Evolutionary conservation across 1,284 basidiomycete species (phyloP), one percentile per base, ranked within the genome.

Genomic region (Microbotryum silenes-acaulis): DNA sequence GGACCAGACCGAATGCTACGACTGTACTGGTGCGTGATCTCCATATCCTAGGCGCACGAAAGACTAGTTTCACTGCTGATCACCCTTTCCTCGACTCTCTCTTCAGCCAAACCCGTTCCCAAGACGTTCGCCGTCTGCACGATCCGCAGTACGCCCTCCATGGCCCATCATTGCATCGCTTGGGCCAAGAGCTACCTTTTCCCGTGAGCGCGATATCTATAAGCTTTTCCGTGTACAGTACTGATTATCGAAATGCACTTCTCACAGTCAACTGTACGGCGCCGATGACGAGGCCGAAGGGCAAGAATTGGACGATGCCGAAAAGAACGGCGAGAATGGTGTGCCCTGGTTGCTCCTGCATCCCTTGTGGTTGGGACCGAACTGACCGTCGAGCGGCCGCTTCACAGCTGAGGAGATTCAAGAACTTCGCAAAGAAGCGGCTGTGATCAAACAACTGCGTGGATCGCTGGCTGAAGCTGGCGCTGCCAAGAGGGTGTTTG

Each of bases 111-210:
- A 75, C 86, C 87, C 0, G 86, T 87, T 0, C 91, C 91, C 0
- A 97, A 94, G 75, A 88, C 89, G 0, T 98, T 91, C 74, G 94
- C 96, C 0, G 93, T 98, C 3, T 99, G 96, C 77, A 99, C 96
- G 0, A 98, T 99, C 71, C 87, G 96, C 52, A 92, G 91, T 2
- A 98, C 96, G 0, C 96, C 96, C 0, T 92, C 89, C 59, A 91
- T 94, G 66, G 92, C 96, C 0, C 96, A 98, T 54, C 96, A 99
- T 74, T 98, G 93, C 74, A 97, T 98, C 60, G 94, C 97, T 0
- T 99, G 96, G 96, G 92, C 91, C 37, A 99, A 98, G 76, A 93
- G 85, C 70, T 98, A 97, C 78, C 84, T 98, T n/a, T 85, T 98
- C 69, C 85, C 86, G 91, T 91, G 70, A 74, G 86, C 77, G n/a